Evolutionary conservation across 2,329 filamentous ascomycete species (phyloP), one percentile per base, ranked within the genome.

Genomic region (Fusarium paranaense): DNA sequence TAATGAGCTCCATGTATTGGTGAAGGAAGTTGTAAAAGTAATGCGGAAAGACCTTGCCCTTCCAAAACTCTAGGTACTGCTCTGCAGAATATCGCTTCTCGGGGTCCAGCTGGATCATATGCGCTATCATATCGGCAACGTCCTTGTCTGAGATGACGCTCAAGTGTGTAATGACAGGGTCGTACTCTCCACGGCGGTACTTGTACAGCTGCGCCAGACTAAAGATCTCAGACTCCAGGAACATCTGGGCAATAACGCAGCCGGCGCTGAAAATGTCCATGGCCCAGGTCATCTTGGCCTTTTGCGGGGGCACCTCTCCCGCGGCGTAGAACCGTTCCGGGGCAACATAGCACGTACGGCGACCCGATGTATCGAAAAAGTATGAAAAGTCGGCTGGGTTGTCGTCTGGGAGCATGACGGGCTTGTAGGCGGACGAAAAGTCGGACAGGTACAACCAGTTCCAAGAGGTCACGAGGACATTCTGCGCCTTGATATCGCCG

Each of bases 381-480:
- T 98, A 98, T 1, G 95, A 98, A 79, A 98, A 99, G 78, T 98
- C 95, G 18, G 95, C 95, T 2, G 97, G 97, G 79, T 99, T 98
- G 79, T 99, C 95, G 82, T 98, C 96, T 4, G 97, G 97, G 4
- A 99, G 87, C 82, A 95, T 94, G 6, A 95, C 94, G 13, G 95
- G 97, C 80, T 99, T 99, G 86, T 97, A 98, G 0, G 94, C 93
- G 0, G 96, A 95, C 5, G 96, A 98, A 82, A 98, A 99, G 82
- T 99, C 97, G n/a, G 95, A 93, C 40, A 99, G 88, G 81, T 98
- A 99, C 3, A 99, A 88, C 97, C 97, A 99, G 85, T 98, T 98
- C 97, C 97, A 99, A 8, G 97, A 98, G 0, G 97, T 99, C 60
- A 99, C 96, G 57, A 99, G 87, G 38, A 97, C 91, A 79, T 99